These are phyloP conservation scores for Leccinum aurantiacum DNA, from an alignment of 768 basidiomycete species.

Conservation along the genomic window DNA sequence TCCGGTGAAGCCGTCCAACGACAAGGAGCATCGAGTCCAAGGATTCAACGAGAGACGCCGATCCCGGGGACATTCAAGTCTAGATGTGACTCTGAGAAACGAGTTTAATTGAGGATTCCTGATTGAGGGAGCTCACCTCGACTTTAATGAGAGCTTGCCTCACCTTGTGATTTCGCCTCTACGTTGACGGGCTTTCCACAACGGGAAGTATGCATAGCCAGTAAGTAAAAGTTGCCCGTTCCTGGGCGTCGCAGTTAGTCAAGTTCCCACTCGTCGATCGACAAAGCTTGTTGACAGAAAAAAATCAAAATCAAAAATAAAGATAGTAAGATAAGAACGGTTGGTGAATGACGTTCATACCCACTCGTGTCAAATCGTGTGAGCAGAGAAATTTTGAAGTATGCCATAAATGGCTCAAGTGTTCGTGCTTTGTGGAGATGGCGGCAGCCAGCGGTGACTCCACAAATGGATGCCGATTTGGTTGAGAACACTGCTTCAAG, in stretches of 20 bases:
- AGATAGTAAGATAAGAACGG: not conserved
- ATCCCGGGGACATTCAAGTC: conserved; percentile 4
- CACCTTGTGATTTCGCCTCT: not conserved
- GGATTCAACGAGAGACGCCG: not conserved
- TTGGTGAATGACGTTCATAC: not conserved
- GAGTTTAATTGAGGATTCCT: conserved; percentile 2
- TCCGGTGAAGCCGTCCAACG: not conserved
- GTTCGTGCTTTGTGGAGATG: not conserved
- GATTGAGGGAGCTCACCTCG: conserved; percentile 1
- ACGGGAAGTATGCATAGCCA: not conserved
- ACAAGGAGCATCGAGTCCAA: conserved; percentile 1
- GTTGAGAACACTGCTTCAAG: not conserved
- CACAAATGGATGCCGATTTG: conserved; percentile 1
- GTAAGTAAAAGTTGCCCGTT: not conserved
- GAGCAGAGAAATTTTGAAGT: not conserved
- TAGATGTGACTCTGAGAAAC: not conserved
- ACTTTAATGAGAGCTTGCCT: not conserved
- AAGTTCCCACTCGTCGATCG: not conserved
- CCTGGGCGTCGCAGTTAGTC: conserved; percentile 5
- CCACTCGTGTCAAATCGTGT: conserved; percentile 4
- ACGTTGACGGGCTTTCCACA: conserved; percentile 2
- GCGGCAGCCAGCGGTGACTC: conserved; percentile 1
- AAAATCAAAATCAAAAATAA: not conserved
- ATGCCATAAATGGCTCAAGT: not conserved
- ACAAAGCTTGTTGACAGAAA: not conserved